Evolutionary conservation across 352 stramenopile genomes (phyloP).

Genomic region (Globisporangium cylindrosporum): DNA sequence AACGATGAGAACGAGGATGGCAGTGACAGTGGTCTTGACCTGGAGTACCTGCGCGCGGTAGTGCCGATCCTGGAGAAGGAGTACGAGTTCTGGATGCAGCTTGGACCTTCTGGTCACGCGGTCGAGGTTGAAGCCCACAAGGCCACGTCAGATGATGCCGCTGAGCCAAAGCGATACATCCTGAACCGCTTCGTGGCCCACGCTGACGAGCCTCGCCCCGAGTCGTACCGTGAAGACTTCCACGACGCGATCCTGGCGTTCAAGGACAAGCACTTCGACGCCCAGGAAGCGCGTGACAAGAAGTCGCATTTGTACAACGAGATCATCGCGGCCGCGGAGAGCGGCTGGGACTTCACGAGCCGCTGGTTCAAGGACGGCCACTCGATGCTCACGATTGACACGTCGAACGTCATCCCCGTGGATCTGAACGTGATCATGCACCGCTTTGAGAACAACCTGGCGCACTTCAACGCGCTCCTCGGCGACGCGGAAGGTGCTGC

Average conservation of each 20-base stretch:
- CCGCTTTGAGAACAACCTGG: conserved; percentile 69
- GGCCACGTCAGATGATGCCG: conserved; percentile 20
- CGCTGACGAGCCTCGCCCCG: conserved; percentile 66
- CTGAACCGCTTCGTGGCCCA: conserved; percentile 80
- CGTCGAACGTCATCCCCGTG: conserved; percentile 65
- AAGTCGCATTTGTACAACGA: conserved; percentile 78
- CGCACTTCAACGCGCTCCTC: conserved; percentile 51
- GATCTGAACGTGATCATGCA: conserved; percentile 86
- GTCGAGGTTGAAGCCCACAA: conserved; percentile 25
- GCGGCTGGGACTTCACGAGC: conserved; percentile 88
- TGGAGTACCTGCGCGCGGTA: conserved; percentile 40
- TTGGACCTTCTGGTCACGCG: conserved; percentile 51
- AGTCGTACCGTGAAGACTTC: conserved; percentile 86
- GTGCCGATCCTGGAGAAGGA: conserved; percentile 73
- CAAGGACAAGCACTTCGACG: conserved; percentile 24
- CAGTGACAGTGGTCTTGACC: conserved; percentile 24
- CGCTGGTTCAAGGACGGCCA: conserved; percentile 67
- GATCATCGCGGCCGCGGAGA: conserved; percentile 80
- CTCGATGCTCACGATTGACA: conserved; percentile 57
- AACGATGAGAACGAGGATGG: conserved; percentile 41
- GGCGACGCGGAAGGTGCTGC: conserved; percentile 36
- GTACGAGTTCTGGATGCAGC: conserved; percentile 82
- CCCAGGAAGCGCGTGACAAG: conserved; percentile 27
- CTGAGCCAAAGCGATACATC: conserved; percentile 32
- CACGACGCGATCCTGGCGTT: conserved; percentile 53